phyloP scores from a whole-genome alignment of 2,329 filamentous ascomycete species.

The Sporothrix euskadiensis region DNA sequence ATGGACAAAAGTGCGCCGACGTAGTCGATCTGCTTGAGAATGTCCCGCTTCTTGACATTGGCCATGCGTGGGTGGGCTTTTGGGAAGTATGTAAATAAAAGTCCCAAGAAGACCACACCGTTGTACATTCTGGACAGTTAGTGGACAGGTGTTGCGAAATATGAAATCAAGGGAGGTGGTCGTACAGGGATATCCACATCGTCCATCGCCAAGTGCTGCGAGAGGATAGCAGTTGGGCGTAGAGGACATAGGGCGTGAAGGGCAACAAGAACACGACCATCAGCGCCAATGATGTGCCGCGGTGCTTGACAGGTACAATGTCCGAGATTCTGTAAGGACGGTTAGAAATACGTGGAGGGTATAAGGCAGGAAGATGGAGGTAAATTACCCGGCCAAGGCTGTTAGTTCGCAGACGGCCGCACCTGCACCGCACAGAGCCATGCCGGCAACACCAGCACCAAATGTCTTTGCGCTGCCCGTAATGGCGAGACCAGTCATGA shows the following conservation, averaged over 20 bases:
- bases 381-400: neutral
- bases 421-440: neutral
- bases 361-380: too few relatives aligned
- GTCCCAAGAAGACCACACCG: neutral
- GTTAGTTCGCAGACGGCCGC: neutral
- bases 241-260: neutral
- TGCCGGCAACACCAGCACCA: neutral
- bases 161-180: neutral
- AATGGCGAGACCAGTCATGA: neutral
- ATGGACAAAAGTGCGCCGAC: neutral
- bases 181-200: neutral
- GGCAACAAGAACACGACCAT: neutral
- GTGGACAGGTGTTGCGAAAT: too few relatives aligned
- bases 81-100: neutral
- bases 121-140: neutral
- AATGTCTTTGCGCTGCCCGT: neutral
- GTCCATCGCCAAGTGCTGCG: neutral
- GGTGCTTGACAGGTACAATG: neutral
- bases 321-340: neutral
- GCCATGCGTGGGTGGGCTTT: constrained; percentile 11
- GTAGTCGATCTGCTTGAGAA: constrained; percentile 9
- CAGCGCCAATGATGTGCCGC: neutral
- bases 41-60: neutral
- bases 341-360: too few relatives aligned
- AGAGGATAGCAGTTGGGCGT: neutral